Conservation (phyloP, 768 basidiomycete genomes). For the Tephrocybe rancida region DNA sequence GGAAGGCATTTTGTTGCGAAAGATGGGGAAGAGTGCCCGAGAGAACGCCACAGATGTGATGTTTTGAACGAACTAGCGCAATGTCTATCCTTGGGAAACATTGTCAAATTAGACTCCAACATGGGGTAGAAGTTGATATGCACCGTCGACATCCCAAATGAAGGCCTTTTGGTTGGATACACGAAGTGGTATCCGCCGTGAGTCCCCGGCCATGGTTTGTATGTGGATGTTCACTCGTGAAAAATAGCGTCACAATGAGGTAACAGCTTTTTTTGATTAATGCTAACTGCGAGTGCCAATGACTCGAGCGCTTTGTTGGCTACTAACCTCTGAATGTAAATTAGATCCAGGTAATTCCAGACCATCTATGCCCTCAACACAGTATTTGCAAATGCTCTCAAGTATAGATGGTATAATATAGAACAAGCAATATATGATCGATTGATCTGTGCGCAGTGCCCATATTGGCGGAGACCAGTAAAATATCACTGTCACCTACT, state of each 20-base stretch:
- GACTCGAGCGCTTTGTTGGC: no score
- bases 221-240: neutral
- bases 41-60: slow-evolving; percentile 84
- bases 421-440: no score
- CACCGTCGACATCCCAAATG: slow-evolving; percentile 90
- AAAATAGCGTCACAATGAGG: neutral
- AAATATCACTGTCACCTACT: no score
- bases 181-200: slow-evolving; percentile 57
- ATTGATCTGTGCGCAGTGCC: no score
- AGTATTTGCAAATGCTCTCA: no score
- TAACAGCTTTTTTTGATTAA: no score
- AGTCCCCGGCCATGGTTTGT: slow-evolving; percentile 19
- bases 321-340: no score
- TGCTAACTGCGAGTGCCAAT: no score
- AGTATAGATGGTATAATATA: no score
- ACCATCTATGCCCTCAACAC: no score
- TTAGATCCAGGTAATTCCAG: no score
- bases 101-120: slow-evolving; percentile 13
- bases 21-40: slow-evolving; percentile 93
- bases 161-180: slow-evolving; percentile 81
- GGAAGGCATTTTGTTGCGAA: slow-evolving; percentile 94
- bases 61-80: slow-evolving; percentile 73
- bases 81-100: slow-evolving; percentile 57
- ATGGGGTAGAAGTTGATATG: slow-evolving; percentile 2
- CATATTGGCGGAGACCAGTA: no score